Base-by-base conservation (phyloP, 108 stramenopile species). In the Conticribra weissflogii region DNA sequence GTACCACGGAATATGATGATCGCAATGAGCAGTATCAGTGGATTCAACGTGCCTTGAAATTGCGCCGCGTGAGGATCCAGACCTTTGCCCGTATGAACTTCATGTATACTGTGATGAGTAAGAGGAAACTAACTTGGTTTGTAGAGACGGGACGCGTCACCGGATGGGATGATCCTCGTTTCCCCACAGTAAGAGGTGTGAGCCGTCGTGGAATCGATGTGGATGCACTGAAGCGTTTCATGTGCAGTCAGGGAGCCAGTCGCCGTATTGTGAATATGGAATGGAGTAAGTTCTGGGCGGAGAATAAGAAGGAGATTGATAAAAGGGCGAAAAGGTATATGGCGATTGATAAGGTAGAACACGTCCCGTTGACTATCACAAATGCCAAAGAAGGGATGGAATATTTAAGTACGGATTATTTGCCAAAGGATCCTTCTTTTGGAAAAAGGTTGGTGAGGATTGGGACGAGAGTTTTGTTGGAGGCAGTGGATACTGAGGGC, bases 1-100 rank as follows among this genome's bases (percentile, higher is more conserved):
- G 99, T 30, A 98, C 98, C 9, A 99, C 98, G 17, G 98, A 99
- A 78, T 99, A 99, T 88, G 95, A 97, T 72, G 99, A 98, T 76
- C 86, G 93, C 28, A 92, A 98, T 74, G 95, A 89, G 66, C 98
- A 99, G 79, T 99, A 98, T 77, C 84, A 87, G 32, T 98, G 95
- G 93, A 79, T 99, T 72, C 88, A 85, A 54, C 81, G 78, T 33
- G 83, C 88, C 3, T 71, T 99, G 51, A 86, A 87, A 28, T 60
- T 98, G 19, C 91, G 99, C 17, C 86, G 87, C 14, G 93, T 95
- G 30, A 83, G 92, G 34, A 98, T 98, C 72, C 96, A 97, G 68
- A 86, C 96, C 62, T 99, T 98, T 82, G 85, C 95, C 21, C 88
- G 98, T 7, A 85, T 99, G 84, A 99, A 98, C 79, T 99, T 99